Evolutionary conservation across 1,139 yeast genomes (phyloP).

Genomic region (Taiozyma sp.): DNA sequence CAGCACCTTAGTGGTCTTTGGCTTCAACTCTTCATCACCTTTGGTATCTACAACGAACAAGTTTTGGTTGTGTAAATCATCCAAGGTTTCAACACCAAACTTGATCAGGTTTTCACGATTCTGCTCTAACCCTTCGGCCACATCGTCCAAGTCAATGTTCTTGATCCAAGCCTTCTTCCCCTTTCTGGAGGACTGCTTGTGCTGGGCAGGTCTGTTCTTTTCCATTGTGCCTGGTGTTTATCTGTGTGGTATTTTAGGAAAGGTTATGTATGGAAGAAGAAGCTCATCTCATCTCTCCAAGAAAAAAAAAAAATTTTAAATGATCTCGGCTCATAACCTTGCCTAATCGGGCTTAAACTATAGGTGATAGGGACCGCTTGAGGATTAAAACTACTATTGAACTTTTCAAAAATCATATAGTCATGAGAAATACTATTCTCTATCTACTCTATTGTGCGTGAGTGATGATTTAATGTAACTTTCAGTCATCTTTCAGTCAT

Average conservation of each 20-base stretch:
- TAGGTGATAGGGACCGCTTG: too few relatives aligned
- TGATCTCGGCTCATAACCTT: background rate
- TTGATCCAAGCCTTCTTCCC: constrained; percentile 97
- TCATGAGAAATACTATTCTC: background rate
- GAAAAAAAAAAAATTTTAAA: background rate
- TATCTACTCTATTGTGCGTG: background rate
- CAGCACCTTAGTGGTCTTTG: constrained; percentile 43
- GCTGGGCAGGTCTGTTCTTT: constrained; percentile 39
- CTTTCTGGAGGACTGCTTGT: constrained; percentile 74
- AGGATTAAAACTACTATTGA: background rate
- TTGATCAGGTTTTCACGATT: constrained; percentile 63
- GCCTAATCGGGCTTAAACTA: background rate
- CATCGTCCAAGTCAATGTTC: constrained; percentile 79
- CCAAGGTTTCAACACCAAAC: constrained; percentile 48
- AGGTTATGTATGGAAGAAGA: too few relatives aligned
- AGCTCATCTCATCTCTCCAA: background rate
- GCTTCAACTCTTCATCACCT: constrained; percentile 46
- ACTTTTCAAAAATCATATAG: background rate
- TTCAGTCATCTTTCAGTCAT: background rate
- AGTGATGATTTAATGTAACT: background rate
- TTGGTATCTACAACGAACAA: constrained; percentile 71
- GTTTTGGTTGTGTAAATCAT: constrained; percentile 35
- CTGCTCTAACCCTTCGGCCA: constrained; percentile 67
- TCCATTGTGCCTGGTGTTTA: constrained; percentile 22
- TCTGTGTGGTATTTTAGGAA: background rate